Conservation (phyloP, 1,284 basidiomycete genomes). For the Agroathelia rolfsii region DNA sequence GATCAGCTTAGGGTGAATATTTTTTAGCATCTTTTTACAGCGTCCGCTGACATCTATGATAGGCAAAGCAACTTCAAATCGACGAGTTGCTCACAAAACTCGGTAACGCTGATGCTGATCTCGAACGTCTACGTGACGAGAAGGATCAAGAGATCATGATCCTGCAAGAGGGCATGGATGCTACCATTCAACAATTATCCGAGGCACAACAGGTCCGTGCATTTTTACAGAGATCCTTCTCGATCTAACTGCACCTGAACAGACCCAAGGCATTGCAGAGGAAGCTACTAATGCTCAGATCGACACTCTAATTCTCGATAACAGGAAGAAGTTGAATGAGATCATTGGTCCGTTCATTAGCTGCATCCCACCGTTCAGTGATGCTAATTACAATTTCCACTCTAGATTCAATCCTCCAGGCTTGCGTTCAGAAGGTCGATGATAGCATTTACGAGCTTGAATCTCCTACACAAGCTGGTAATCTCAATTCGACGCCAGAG, state of each 20-base stretch:
- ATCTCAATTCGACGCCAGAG: constrained; percentile 93
- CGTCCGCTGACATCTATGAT: constrained; percentile 6
- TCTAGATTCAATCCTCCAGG: constrained; percentile 90
- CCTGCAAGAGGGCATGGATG: constrained; percentile 94
- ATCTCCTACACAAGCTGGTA: constrained; percentile 88
- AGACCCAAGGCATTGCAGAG: constrained; percentile 79
- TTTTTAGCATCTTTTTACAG: constrained; percentile 1
- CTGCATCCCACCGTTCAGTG: constrained; percentile 2
- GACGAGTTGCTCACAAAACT: constrained; percentile 82
- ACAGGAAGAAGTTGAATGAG: constrained; percentile 95
- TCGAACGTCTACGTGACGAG: constrained; percentile 82
- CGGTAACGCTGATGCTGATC: constrained; percentile 63
- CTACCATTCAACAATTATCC: constrained; percentile 82
- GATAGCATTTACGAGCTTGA: constrained; percentile 97
- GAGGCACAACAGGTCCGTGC: constrained; percentile 72
- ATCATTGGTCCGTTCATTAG: constrained; percentile 68
- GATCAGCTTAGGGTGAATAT: constrained; percentile 76
- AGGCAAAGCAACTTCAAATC: constrained; percentile 92
- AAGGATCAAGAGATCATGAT: constrained; percentile 96
- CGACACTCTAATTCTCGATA: constrained; percentile 94
- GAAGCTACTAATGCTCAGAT: constrained; percentile 93
- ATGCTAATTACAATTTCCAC: constrained; percentile 4
- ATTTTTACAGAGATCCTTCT: constrained; percentile 2
- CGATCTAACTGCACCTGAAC: constrained; percentile 9
- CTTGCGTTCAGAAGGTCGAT: constrained; percentile 95